Percentiles rank a stretch among this genome's conserved stretches.
Evolutionary conservation across 2,329 filamentous ascomycete genomes (phyloP).

Genomic region (Thielaviopsis populi): DNA sequence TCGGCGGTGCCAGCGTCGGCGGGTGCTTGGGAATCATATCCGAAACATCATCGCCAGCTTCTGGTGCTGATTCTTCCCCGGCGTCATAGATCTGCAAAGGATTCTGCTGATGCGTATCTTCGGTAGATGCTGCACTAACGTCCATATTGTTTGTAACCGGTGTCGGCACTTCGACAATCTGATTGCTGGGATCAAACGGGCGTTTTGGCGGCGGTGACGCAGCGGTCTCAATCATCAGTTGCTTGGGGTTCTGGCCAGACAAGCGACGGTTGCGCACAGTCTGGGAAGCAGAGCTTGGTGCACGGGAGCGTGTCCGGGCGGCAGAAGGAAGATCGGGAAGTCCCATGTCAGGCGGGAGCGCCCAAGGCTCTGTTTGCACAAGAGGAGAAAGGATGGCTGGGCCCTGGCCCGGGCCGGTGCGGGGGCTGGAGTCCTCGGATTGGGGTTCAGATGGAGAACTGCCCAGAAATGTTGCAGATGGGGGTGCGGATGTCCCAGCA

Average conservation of each 20-base stretch:
- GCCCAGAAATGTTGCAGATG: constrained; percentile 11
- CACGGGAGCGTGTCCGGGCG: constrained; percentile 8
- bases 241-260: constrained; percentile 65
- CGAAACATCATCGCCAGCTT: constrained; percentile 3
- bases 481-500: constrained; percentile 12
- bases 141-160: constrained; percentile 1
- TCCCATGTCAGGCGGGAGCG: constrained; percentile 1
- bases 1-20: constrained; percentile 10
- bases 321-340: constrained; percentile 1
- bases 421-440: neutral
- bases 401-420: neutral
- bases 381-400: neutral
- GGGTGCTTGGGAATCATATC: constrained; percentile 10
- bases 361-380: neutral
- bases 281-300: constrained; percentile 19
- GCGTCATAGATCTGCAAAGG: constrained; percentile 7
- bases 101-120: neutral
- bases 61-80: neutral
- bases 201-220: neutral
- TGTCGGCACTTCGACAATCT: constrained; percentile 11
- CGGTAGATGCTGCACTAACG: neutral
- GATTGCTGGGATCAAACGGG: constrained; percentile 18
- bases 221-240: constrained; percentile 74
- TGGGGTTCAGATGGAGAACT: constrained; percentile 1
- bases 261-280: constrained; percentile 61